A percentile compares a stretch with the other conserved stretches of the same genome.
phyloP scores from a whole-genome alignment of 176 grass and related monocot genomes.

The Oryza longistaminata region DNA sequence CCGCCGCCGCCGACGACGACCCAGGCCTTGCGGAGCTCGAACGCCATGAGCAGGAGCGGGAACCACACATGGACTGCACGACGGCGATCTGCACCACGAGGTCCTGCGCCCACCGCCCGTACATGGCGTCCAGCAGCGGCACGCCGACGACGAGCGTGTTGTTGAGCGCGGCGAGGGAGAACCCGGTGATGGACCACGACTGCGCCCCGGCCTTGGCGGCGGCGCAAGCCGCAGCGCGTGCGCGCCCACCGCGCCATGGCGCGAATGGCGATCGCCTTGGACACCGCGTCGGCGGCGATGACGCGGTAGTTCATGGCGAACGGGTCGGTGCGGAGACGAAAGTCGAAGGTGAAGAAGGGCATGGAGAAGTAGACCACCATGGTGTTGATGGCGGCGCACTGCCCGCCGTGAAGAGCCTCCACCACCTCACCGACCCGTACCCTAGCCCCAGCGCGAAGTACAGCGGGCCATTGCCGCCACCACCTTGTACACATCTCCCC shows the following conservation, averaged over 20 bases:
- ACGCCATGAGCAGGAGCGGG: slow-evolving; percentile 50
- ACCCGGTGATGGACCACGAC: slow-evolving; percentile 64
- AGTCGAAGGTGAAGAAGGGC: slow-evolving; percentile 75
- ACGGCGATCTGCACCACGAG: slow-evolving; percentile 84
- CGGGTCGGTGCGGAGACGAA: slow-evolving; percentile 58
- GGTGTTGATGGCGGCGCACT: slow-evolving; percentile 56
- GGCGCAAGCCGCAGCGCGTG: not conserved
- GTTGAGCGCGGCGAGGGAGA: slow-evolving; percentile 64
- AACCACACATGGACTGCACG: slow-evolving; percentile 68
- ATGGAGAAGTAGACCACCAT: slow-evolving; percentile 59
- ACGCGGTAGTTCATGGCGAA: slow-evolving; percentile 57
- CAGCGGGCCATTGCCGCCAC: slow-evolving; percentile 60
- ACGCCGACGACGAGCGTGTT: slow-evolving; percentile 77
- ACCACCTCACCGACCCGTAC: slow-evolving; percentile 58
- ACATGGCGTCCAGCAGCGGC: slow-evolving; percentile 54
- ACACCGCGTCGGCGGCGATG: slow-evolving; percentile 53
- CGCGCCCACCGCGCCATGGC: slow-evolving; percentile 28
- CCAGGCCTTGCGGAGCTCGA: slow-evolving; percentile 67
- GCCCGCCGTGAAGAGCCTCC: slow-evolving; percentile 60
- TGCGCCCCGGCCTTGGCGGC: not conserved
- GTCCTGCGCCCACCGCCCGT: slow-evolving; percentile 63
- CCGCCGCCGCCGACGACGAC: not conserved
- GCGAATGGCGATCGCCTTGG: slow-evolving; percentile 41
- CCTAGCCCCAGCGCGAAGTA: slow-evolving; percentile 61
- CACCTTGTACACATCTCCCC: slow-evolving; percentile 59